A percentile compares a stretch with the other conserved stretches of the same genome.
phyloP scores from a whole-genome alignment of 2,329 filamentous ascomycete species.

The Chrysoporthe austroafricana region DNA sequence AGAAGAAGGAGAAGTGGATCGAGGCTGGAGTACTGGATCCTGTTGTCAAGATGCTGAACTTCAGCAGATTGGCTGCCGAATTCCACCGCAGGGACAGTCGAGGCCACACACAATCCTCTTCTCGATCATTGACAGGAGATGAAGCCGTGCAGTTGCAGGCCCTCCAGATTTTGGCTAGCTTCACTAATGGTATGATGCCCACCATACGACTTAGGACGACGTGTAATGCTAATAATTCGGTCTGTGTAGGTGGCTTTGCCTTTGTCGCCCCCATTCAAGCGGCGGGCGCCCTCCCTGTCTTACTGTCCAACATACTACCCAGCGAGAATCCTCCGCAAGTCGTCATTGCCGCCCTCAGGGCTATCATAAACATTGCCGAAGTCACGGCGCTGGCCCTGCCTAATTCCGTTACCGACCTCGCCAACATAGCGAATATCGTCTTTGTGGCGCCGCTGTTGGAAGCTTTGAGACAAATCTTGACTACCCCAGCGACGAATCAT shows the following conservation, averaged over 20 bases:
- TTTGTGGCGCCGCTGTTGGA: slow-evolving; percentile 66
- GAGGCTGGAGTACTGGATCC: slow-evolving; percentile 68
- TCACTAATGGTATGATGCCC: slow-evolving; percentile 72
- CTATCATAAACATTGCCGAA: slow-evolving; percentile 72
- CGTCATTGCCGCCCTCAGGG: slow-evolving; percentile 73
- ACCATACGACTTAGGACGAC: background rate
- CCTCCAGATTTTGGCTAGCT: slow-evolving; percentile 81
- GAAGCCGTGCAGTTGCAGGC: slow-evolving; percentile 75
- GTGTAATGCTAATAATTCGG: slow-evolving; percentile 11
- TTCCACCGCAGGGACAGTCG: slow-evolving; percentile 46
- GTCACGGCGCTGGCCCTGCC: slow-evolving; percentile 61
- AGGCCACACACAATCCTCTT: slow-evolving; percentile 37
- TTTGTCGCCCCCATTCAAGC: slow-evolving; percentile 77
- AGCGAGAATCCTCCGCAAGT: slow-evolving; percentile 66
- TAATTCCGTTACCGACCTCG: slow-evolving; percentile 51
- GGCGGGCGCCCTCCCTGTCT: slow-evolving; percentile 67
- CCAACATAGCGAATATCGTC: slow-evolving; percentile 63
- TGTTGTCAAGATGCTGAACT: slow-evolving; percentile 52
- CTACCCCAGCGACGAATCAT: slow-evolving; percentile 10
- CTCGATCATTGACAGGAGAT: slow-evolving; percentile 57
- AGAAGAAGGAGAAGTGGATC: slow-evolving; percentile 83
- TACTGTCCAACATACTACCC: slow-evolving; percentile 72
- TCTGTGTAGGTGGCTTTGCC: slow-evolving; percentile 69
- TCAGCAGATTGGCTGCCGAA: slow-evolving; percentile 39
- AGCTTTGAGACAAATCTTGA: slow-evolving; percentile 62